These are phyloP conservation scores for Petunia hybrid DNA, from an alignment of 305 asterid genomes.

Conservation along the genomic window DNA sequence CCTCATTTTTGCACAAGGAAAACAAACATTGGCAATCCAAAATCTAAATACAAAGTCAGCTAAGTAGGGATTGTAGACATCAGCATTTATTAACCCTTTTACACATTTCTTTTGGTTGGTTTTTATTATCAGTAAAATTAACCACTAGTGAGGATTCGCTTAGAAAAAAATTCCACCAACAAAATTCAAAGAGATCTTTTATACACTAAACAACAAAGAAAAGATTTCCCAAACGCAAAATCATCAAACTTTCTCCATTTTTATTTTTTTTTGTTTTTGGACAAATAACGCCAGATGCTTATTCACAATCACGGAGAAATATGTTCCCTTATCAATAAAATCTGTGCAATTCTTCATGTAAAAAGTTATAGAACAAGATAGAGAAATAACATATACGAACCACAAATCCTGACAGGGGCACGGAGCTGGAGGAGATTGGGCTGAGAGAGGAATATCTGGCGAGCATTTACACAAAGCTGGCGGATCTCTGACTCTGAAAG, in stretches of 20 bases:
- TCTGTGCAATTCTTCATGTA: neutral
- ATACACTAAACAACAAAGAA: neutral
- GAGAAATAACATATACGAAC: conserved; percentile 40
- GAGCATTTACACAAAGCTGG: conserved; percentile 78
- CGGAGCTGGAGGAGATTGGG: conserved; percentile 66
- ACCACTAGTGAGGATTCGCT: too few species aligned
- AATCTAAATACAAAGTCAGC: neutral
- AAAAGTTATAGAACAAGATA: too few species aligned
- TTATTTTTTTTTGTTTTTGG: conserved; percentile 42
- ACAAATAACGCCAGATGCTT: neutral
- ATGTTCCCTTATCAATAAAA: neutral
- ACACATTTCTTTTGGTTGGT: too few species aligned
- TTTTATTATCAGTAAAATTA: too few species aligned
- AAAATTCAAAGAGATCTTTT: neutral
- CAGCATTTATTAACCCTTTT: too few species aligned
- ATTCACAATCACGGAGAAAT: neutral
- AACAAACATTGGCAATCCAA: neutral
- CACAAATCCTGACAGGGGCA: conserved; percentile 84
- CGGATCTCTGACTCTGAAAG: conserved; percentile 87
- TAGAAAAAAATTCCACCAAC: neutral
- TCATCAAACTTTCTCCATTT: conserved; percentile 48
- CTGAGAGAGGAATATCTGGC: conserved; percentile 73
- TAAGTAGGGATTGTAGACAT: too few species aligned
- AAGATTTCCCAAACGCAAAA: neutral
- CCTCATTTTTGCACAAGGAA: neutral